Percentiles rank a stretch among this genome's conserved stretches.
Conservation (phyloP, 352 stramenopile genomes). For the Globisporangium paroecandrum region DNA sequence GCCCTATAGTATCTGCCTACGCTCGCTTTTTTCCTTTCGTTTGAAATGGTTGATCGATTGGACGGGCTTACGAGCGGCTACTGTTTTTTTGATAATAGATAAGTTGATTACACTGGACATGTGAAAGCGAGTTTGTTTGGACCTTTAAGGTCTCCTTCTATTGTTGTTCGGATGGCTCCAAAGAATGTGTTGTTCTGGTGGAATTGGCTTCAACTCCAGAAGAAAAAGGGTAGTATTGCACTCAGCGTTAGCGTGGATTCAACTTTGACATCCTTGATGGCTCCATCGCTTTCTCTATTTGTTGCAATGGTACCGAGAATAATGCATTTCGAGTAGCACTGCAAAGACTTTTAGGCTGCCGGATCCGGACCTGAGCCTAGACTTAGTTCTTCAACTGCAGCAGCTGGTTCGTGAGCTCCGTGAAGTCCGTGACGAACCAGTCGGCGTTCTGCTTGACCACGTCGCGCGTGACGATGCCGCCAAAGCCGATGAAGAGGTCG, state of each 20-base stretch:
- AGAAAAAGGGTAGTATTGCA: no score
- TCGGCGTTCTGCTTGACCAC: slow-evolving; percentile 93
- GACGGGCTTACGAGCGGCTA: neutral
- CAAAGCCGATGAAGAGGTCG: slow-evolving; percentile 97
- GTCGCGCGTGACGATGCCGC: slow-evolving; percentile 93
- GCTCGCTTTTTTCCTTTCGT: neutral
- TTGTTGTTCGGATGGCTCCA: no score
- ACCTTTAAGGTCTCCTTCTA: no score
- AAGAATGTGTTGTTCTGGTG: no score
- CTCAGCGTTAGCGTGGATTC: no score
- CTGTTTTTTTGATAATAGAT: slow-evolving; percentile 1
- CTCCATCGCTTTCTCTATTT: neutral
- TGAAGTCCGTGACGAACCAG: slow-evolving; percentile 97
- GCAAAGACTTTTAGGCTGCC: neutral
- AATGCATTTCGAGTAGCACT: neutral
- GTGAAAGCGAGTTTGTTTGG: neutral
- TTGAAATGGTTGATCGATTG: neutral
- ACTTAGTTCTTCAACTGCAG: slow-evolving; percentile 21
- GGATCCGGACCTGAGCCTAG: neutral
- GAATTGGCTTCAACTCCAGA: no score
- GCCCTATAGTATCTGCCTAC: neutral
- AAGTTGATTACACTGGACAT: neutral
- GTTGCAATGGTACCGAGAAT: neutral
- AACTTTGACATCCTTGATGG: no score
- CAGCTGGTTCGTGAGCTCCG: slow-evolving; percentile 75